phyloP scores from a whole-genome alignment of 768 basidiomycete species.

The Brasilioporus rufonigricans region DNA sequence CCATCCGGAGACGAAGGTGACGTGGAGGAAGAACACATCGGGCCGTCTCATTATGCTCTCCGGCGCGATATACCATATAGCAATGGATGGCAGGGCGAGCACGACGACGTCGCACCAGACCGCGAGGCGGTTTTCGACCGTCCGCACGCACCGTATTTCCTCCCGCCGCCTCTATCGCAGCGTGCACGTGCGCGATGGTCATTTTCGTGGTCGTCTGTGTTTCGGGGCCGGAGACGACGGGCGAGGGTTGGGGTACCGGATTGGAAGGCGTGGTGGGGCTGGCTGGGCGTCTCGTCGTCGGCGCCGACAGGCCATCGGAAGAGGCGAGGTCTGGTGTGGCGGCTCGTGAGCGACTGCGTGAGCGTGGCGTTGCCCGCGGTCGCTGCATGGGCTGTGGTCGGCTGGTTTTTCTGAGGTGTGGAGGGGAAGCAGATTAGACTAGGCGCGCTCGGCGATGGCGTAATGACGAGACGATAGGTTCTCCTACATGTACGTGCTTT shows the following conservation, averaged over 20 bases:
- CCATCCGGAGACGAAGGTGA: constrained; percentile 46
- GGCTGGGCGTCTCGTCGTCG: not conserved
- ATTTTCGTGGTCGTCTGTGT: constrained; percentile 52
- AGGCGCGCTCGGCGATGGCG: not conserved
- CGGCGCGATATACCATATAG: constrained; percentile 36
- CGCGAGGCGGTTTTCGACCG: not conserved
- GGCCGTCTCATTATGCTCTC: constrained; percentile 47
- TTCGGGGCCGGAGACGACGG: constrained; percentile 54
- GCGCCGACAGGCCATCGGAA: constrained; percentile 9
- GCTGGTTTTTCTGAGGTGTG: constrained; percentile 29
- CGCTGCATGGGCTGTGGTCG: constrained; percentile 23
- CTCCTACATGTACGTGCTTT: not conserved
- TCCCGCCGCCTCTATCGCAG: constrained; percentile 36
- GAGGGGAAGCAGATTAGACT: not conserved
- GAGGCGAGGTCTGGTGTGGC: constrained; percentile 34
- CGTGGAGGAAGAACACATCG: constrained; percentile 41
- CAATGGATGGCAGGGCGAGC: constrained; percentile 31
- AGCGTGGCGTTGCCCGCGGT: constrained; percentile 29
- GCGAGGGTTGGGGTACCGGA: constrained; percentile 45
- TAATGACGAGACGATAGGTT: not conserved
- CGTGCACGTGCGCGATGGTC: constrained; percentile 24
- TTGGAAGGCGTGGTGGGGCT: constrained; percentile 22
- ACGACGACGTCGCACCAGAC: constrained; percentile 5
- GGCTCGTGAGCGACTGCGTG: constrained; percentile 39
- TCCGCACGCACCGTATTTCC: constrained; percentile 31